Conservation (phyloP, 2,329 filamentous ascomycete genomes). For the Chaetomium sp. region DNA sequence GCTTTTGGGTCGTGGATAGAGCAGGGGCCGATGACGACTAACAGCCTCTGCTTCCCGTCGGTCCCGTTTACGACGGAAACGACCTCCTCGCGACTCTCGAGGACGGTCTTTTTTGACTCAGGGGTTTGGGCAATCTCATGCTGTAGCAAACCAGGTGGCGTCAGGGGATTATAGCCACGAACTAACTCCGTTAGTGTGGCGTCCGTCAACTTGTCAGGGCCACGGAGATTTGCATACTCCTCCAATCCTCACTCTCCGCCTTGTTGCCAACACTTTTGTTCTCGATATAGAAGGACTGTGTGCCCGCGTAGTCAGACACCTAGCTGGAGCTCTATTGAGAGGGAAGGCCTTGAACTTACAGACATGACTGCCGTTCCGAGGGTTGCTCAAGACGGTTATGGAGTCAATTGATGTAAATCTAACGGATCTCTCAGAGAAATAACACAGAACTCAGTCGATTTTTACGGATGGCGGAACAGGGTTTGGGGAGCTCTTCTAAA, state of each 20-base stretch:
- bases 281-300: constrained; percentile 62
- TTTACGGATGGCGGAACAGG: constrained; percentile 13
- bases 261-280: constrained; percentile 75
- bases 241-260: constrained; percentile 69
- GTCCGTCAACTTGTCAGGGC: too few relatives aligned
- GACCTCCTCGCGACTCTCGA: constrained; percentile 56
- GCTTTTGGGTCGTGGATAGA: constrained; percentile 92
- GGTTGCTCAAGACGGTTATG: background rate
- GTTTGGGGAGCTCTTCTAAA: background rate
- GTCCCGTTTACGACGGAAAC: constrained; percentile 57
- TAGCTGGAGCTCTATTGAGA: too few relatives aligned
- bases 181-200: constrained; percentile 39
- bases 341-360: constrained; percentile 23
- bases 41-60: constrained; percentile 51
- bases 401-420: background rate
- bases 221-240: constrained; percentile 50
- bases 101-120: constrained; percentile 53
- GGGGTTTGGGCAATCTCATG: constrained; percentile 70
- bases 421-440: background rate
- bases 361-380: constrained; percentile 25
- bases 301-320: too few relatives aligned
- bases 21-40: constrained; percentile 86
- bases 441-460: background rate
- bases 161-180: constrained; percentile 88
- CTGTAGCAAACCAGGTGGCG: constrained; percentile 88